Percentiles rank a stretch among this genome's conserved stretches.
Conservation (phyloP, 257 asterid genomes). For the Nemophila menziesii region DNA sequence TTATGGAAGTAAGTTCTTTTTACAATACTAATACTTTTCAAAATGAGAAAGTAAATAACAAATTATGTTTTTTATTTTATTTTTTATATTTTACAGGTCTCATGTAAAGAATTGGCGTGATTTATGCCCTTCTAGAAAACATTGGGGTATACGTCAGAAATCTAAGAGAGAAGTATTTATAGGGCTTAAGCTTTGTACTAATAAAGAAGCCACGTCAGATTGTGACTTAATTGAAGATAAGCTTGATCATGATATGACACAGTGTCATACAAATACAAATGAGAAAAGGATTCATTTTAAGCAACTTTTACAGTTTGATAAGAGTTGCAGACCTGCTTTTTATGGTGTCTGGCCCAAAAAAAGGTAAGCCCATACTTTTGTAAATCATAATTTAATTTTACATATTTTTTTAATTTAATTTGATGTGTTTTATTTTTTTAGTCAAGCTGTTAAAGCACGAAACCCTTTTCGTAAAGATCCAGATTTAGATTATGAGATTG, state of each 20-base stretch:
- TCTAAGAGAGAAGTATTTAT: constrained; percentile 65
- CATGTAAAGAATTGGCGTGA: constrained; percentile 53
- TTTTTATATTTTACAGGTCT: constrained; percentile 29
- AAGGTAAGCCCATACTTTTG: no score
- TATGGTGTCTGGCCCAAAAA: constrained; percentile 76
- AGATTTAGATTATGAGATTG: constrained; percentile 73
- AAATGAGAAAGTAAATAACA: neutral
- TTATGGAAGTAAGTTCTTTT: constrained; percentile 51
- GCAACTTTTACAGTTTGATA: constrained; percentile 85
- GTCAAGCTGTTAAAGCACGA: constrained; percentile 55
- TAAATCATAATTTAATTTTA: no score
- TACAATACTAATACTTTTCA: neutral
- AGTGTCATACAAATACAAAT: no score
- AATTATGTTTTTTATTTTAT: no score
- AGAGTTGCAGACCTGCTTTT: constrained; percentile 86
- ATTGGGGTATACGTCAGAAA: constrained; percentile 71
- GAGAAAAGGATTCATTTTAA: constrained; percentile 25
- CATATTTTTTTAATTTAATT: no score
- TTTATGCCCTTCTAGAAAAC: constrained; percentile 29
- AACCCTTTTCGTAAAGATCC: constrained; percentile 66
- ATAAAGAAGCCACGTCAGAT: no score
- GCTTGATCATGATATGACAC: no score
- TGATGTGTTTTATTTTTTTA: constrained; percentile 31
- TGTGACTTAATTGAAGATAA: constrained; percentile 37
- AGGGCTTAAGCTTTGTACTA: constrained; percentile 70